Conservation (phyloP, 768 basidiomycete species). For the Agrocybe pediades region DNA sequence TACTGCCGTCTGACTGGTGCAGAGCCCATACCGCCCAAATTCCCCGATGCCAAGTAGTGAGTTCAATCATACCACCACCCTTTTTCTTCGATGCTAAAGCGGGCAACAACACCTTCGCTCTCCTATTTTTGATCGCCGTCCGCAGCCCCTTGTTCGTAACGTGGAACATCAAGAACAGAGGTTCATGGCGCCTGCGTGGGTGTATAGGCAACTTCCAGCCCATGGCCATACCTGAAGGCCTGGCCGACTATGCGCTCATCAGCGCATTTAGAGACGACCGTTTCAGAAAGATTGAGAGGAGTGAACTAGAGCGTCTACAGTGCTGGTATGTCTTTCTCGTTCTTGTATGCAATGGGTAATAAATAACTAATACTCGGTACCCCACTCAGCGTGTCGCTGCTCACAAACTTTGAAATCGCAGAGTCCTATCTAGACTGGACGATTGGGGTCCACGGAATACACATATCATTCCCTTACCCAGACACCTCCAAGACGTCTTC, state of each 20-base stretch:
- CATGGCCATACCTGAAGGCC: constrained; percentile 68
- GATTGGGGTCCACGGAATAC: constrained; percentile 89
- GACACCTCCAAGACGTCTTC: constrained; percentile 54
- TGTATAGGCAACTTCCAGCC: constrained; percentile 95
- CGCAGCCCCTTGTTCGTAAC: constrained; percentile 92
- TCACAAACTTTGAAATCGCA: constrained; percentile 91
- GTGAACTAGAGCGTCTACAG: constrained; percentile 79
- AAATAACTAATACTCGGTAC: background rate
- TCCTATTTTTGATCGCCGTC: background rate
- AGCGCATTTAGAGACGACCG: constrained; percentile 89
- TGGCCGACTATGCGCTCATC: constrained; percentile 89
- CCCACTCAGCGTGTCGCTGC: constrained; percentile 76
- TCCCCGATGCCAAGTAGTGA: constrained; percentile 79
- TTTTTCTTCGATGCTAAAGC: background rate
- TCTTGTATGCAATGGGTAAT: constrained; percentile 7
- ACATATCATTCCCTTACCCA: constrained; percentile 85
- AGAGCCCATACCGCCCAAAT: constrained; percentile 60
- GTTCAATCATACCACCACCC: constrained; percentile 32
- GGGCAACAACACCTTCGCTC: background rate
- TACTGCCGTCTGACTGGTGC: constrained; percentile 71
- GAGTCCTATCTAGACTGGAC: constrained; percentile 91
- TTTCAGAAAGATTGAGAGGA: constrained; percentile 76
- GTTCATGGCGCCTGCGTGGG: constrained; percentile 71
- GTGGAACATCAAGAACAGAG: constrained; percentile 80
- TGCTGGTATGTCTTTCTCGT: constrained; percentile 66